A percentile compares a stretch with the other conserved stretches of the same genome.
phyloP scores from a whole-genome alignment of 805 yeast genomes.

The Saccharomycopsis sp. region DNA sequence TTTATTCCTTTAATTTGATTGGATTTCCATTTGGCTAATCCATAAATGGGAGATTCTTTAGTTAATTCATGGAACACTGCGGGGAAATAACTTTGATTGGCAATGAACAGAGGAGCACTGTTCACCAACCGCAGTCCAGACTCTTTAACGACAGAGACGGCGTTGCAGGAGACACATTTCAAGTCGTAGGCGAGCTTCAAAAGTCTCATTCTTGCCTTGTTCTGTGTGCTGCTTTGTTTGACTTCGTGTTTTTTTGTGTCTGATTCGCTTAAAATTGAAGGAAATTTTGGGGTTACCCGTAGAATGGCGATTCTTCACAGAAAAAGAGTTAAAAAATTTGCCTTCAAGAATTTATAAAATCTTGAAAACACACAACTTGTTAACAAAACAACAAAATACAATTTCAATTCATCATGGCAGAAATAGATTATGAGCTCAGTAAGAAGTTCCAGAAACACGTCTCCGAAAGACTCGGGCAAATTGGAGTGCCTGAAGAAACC shows the following conservation, averaged over 20 bases:
- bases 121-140: neutral
- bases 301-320: too few species aligned
- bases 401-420: too few species aligned
- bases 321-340: too few species aligned
- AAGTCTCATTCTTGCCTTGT: too few species aligned
- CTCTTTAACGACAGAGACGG: constrained; percentile 1
- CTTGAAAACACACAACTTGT: too few species aligned
- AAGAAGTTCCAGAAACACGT: constrained; percentile 6
- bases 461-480: constrained; percentile 6
- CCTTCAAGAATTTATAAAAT: too few species aligned
- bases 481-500: constrained; percentile 11
- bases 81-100: neutral
- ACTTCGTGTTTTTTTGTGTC: too few species aligned
- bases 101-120: neutral
- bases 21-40: constrained; percentile 8
- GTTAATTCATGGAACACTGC: constrained; percentile 6
- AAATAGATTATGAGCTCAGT: too few species aligned
- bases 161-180: constrained; percentile 2
- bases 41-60: constrained; percentile 12
- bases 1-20: constrained; percentile 10
- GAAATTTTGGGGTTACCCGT: too few species aligned
- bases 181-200: constrained; percentile 6
- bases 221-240: too few species aligned
- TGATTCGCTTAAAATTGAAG: too few species aligned
- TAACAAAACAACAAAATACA: too few species aligned